These are phyloP conservation scores for Suillus subluteus DNA, from an alignment of 768 basidiomycete species.

Conservation along the genomic window DNA sequence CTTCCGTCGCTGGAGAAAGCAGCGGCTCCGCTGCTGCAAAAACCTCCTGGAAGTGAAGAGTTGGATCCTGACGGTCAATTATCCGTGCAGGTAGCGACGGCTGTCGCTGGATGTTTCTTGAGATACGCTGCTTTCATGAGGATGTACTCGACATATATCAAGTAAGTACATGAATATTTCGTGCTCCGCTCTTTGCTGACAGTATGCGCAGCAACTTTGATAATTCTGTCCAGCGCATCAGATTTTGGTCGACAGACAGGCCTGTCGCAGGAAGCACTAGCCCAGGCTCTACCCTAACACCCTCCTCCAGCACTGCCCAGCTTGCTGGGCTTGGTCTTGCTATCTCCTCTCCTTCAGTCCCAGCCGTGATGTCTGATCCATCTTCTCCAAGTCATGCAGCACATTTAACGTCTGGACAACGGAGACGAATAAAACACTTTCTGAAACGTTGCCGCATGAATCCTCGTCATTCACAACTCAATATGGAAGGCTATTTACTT, in stretches of 20 bases:
- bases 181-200: conserved; percentile 19
- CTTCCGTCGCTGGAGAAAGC: conserved; percentile 87
- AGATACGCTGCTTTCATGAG: conserved; percentile 97
- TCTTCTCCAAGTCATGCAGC: conserved; percentile 48
- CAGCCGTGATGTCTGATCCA: conserved; percentile 45
- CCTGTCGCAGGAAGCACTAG: conserved; percentile 41
- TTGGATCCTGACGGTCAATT: conserved; percentile 73
- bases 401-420: conserved; percentile 75
- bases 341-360: conserved; percentile 54
- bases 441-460: conserved; percentile 89
- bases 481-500: conserved; percentile 90
- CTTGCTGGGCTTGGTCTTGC: conserved; percentile 62
- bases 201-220: conserved; percentile 79
- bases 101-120: conserved; percentile 87
- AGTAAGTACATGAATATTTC: conserved; percentile 54
- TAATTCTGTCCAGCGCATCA: conserved; percentile 85
- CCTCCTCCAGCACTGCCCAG: conserved; percentile 63
- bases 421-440: conserved; percentile 86
- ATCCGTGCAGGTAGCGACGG: conserved; percentile 74
- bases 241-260: conserved; percentile 77
- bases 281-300: conserved; percentile 45
- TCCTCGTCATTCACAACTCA: conserved; percentile 91
- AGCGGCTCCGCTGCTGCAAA: conserved; percentile 65
- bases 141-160: conserved; percentile 99
- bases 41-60: conserved; percentile 46